Conservation (phyloP, 257 asterid species). For the Solanum gracilifrons region DNA sequence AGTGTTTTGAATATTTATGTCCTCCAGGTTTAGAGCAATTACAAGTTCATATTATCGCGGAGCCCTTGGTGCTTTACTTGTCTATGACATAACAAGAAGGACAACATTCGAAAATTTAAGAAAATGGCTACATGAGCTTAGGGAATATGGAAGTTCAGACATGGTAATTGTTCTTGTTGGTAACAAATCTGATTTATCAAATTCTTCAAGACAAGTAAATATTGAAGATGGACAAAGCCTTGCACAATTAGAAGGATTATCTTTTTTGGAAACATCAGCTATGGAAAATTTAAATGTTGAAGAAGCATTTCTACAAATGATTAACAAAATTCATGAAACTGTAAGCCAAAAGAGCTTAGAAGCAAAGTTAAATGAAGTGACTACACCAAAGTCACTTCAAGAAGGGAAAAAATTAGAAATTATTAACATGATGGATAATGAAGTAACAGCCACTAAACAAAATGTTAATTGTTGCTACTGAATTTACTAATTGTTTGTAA, state of each 20-base stretch:
- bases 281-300: conserved; percentile 76
- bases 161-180: conserved; percentile 83
- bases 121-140: conserved; percentile 63
- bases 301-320: conserved; percentile 70
- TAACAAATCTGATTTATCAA: conserved; percentile 52
- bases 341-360: conserved; percentile 45
- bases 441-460: conserved; percentile 69
- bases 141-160: conserved; percentile 52
- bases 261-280: conserved; percentile 79
- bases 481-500: background rate
- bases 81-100: conserved; percentile 65
- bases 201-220: conserved; percentile 34
- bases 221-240: conserved; percentile 62
- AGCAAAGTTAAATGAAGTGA: conserved; percentile 24
- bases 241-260: conserved; percentile 54
- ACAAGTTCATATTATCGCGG: conserved; percentile 90
- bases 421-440: conserved; percentile 51
- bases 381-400: conserved; percentile 11
- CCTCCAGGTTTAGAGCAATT: conserved; percentile 65
- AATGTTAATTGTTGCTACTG: conserved; percentile 44
- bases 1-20: background rate
- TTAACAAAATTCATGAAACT: conserved; percentile 46
- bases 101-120: conserved; percentile 51
- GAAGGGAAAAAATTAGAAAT: conserved; percentile 31
- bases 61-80: conserved; percentile 69